Evolutionary conservation across 208 protist species (phyloP).

Genomic region (Borovskyia barvae): DNA sequence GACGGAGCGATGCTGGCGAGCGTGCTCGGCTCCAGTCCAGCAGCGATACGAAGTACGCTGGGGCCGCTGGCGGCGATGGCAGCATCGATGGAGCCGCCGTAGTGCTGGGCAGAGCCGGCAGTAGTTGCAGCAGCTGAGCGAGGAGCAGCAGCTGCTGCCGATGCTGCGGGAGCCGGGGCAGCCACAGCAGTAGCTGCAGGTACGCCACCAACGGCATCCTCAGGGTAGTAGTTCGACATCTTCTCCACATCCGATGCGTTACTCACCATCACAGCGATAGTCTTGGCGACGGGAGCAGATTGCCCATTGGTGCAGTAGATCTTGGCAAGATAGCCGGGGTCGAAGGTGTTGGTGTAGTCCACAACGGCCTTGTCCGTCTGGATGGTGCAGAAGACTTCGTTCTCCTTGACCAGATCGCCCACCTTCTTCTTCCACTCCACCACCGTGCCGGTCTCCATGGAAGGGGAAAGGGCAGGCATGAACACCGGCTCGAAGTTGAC

Average conservation of each 20-base stretch:
- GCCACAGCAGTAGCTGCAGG: slow-evolving; percentile 21
- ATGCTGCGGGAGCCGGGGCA: slow-evolving; percentile 23
- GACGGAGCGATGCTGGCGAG: slow-evolving; percentile 52
- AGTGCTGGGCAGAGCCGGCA: slow-evolving; percentile 26
- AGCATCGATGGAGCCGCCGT: slow-evolving; percentile 58
- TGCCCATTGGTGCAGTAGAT: slow-evolving; percentile 88
- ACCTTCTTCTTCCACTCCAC: slow-evolving; percentile 92
- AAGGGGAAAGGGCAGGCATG: slow-evolving; percentile 90
- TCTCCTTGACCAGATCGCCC: slow-evolving; percentile 91
- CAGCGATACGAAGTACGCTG: slow-evolving; percentile 76
- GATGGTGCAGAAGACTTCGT: slow-evolving; percentile 93
- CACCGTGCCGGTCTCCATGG: slow-evolving; percentile 85
- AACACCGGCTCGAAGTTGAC: slow-evolving; percentile 78
- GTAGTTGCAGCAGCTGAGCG: slow-evolving; percentile 12
- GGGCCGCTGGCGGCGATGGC: slow-evolving; percentile 75
- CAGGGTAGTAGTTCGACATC: slow-evolving; percentile 46
- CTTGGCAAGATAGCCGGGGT: slow-evolving; percentile 94
- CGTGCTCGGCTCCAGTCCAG: slow-evolving; percentile 37
- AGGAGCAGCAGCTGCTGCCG: slow-evolving; percentile 21
- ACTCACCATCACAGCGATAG: slow-evolving; percentile 87
- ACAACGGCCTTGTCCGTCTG: slow-evolving; percentile 98
- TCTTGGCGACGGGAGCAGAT: slow-evolving; percentile 71
- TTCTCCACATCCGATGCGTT: slow-evolving; percentile 77
- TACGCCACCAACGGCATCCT: slow-evolving; percentile 28
- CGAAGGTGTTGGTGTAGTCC: slow-evolving; percentile 94